Percentiles rank a stretch among this genome's conserved stretches.
Conservation (phyloP, 768 basidiomycete species). For the Tricholoma terreum region DNA sequence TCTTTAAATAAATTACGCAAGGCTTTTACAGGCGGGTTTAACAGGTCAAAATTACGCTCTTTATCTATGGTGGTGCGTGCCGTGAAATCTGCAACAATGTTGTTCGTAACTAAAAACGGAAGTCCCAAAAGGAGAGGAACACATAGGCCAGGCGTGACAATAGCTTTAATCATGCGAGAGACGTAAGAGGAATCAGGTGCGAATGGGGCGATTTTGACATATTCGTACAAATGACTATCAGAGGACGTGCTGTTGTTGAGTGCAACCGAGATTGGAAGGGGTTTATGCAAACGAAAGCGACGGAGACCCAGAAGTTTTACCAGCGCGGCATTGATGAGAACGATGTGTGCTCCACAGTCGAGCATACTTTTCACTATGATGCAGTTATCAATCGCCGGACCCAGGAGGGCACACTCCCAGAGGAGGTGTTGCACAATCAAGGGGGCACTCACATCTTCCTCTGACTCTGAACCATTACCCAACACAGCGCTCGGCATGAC, state of each 20-base stretch:
- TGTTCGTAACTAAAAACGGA: conserved; percentile 15
- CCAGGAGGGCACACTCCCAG: not conserved
- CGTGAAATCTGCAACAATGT: conserved; percentile 16
- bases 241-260: not conserved
- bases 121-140: conserved; percentile 24
- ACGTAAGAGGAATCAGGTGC: not conserved
- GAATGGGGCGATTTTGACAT: not conserved
- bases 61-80: conserved; percentile 15
- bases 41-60: conserved; percentile 6
- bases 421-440: not conserved
- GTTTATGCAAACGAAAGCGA: not conserved
- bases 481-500: not conserved
- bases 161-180: not conserved
- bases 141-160: not conserved
- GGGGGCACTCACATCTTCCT: not conserved
- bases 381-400: not conserved
- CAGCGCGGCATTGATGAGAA: not conserved
- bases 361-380: not conserved
- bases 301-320: not conserved
- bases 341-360: not conserved
- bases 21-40: not conserved
- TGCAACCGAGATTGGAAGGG: not conserved
- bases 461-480: not conserved
- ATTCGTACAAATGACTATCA: not conserved
- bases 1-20: not conserved